These are phyloP conservation scores for Magnaporthales sp. DNA, from an alignment of 2,329 filamentous ascomycete genomes.

Conservation along the genomic window DNA sequence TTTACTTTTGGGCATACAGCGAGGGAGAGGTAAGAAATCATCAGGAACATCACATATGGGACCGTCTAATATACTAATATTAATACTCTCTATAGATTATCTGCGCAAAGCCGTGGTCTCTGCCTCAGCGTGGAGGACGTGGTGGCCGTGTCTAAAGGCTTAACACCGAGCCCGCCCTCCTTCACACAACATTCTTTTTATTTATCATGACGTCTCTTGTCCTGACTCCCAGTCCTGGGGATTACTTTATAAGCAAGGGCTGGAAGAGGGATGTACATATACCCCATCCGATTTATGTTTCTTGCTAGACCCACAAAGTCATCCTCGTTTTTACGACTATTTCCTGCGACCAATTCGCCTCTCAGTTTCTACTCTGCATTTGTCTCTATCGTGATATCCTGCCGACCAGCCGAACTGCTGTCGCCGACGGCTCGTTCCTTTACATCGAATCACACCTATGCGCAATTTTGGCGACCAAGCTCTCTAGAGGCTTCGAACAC, in stretches of 20 bases:
- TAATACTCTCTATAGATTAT: slow-evolving; percentile 45
- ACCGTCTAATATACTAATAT: slow-evolving; percentile 11
- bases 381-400: background rate
- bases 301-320: background rate
- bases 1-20: slow-evolving; percentile 96
- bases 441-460: background rate
- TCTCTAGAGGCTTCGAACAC: background rate
- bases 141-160: slow-evolving; percentile 11
- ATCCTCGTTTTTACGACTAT: background rate
- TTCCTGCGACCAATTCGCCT: background rate
- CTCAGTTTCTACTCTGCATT: background rate
- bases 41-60: slow-evolving; percentile 5
- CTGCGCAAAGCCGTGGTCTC: slow-evolving; percentile 61
- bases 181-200: slow-evolving; percentile 1
- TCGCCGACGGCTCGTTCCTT: background rate
- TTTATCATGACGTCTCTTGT: background rate
- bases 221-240: slow-evolving; percentile 1
- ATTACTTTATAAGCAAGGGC: slow-evolving; percentile 1
- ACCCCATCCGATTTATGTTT: slow-evolving; percentile 5
- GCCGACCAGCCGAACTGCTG: background rate
- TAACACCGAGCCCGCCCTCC: background rate
- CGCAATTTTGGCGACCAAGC: background rate
- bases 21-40: slow-evolving; percentile 79
- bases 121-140: slow-evolving; percentile 45
- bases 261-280: slow-evolving; percentile 3